phyloP scores from a whole-genome alignment of 306 rosid genomes.

The Inga laurina region DNA sequence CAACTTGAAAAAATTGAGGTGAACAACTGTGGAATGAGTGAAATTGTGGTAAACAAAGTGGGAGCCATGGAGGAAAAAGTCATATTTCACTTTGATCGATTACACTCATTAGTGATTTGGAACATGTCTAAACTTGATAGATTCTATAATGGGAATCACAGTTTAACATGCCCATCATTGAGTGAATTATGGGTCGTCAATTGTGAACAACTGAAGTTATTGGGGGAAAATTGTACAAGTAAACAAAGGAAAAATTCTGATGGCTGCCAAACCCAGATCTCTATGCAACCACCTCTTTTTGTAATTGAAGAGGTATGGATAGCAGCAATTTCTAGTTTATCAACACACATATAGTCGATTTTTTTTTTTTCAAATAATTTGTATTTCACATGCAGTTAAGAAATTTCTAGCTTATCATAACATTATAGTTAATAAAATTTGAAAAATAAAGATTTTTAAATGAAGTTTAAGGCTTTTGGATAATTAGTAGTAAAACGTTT shows the following conservation, averaged over 20 bases:
- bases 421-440: too few relatives aligned
- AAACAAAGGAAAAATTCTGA: background rate
- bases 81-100: background rate
- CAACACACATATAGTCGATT: background rate
- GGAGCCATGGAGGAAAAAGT: background rate
- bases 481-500: too few relatives aligned
- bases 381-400: too few relatives aligned
- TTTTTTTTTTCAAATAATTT: conserved; percentile 2
- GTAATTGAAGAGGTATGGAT: background rate
- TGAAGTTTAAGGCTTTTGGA: background rate
- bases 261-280: background rate
- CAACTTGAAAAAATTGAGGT: background rate
- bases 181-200: background rate
- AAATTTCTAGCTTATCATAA: too few relatives aligned
- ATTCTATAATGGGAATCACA: background rate
- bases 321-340: background rate
- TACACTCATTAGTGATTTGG: background rate
- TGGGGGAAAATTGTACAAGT: background rate
- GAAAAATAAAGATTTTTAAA: background rate
- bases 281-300: background rate
- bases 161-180: background rate
- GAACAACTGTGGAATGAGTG: background rate
- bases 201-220: background rate
- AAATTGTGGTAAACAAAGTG: background rate
- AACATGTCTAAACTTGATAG: background rate